Base-by-base conservation (phyloP, 208 protist species). In the Leishmania martiniquensis region DNA sequence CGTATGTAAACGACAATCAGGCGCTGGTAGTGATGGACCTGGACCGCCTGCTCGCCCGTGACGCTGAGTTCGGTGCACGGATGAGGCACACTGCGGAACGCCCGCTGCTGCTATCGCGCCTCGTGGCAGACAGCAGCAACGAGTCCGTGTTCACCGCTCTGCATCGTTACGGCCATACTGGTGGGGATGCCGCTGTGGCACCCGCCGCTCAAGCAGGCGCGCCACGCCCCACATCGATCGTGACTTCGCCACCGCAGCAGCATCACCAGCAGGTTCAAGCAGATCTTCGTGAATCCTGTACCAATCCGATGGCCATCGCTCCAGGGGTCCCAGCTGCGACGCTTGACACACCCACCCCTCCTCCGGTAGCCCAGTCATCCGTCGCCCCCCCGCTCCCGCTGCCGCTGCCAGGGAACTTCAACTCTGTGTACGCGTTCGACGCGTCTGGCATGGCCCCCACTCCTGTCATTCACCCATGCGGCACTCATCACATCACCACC, bases 401-500 rank as follows among this genome's bases (percentile, higher is more conserved):
- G 39, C 66, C 57, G 0, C 25, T 55, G 54, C 39, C 39, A 69
- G 32, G 25, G 13, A 59, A 52, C 20, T 4, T 60, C 4, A 9
- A 13, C 44, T 54, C 71, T 12, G 0, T 69, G 2, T 80, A 44
- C 42, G 25, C 44, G 51, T 12, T 34, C 9, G 77, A 82, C n/a
- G n/a, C 45, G 25, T 69, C 75, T 17, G 78, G 77, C n/a, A 72
- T 75, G 74, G 82, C 82, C n/a, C 92, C 89, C 5, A 51, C 76
- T 5, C 92, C 92, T 5, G 62, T 88, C 47, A 90, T 96, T 72
- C 80, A 91, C 55, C 92, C 92, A 0, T 66, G 49, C 42, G 34
- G 39, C 42, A 87, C 80, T 32, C 72, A 74, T 2, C 85, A 87
- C 75, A 91, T 96, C 82, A 89, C 78, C 34, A 85, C 83, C 37